Evolutionary conservation across 192 early-diverging fungal species (phyloP), one percentile per base, ranked within the genome.

Genomic region (Endogone sp.): DNA sequence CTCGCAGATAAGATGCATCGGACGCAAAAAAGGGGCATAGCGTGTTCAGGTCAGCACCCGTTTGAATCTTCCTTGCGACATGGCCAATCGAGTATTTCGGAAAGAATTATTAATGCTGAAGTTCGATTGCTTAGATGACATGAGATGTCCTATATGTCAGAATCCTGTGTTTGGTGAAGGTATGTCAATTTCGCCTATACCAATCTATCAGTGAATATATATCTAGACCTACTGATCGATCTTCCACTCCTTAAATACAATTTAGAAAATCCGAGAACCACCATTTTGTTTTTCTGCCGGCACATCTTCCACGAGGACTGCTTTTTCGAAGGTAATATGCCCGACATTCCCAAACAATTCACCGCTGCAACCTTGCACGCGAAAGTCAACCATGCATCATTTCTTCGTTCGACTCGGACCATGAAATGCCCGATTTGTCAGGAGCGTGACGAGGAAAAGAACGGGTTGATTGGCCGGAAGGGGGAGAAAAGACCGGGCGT

Each of bases 261-360:
- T n/a, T 56, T 56, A 26, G 72, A 72, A 37, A 55, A 57, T 55
- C 30, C 64, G 44, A 58, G 65, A n/a, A 85, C 77, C 63, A 84
- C 81, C 64, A 79, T 98, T 32, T 80, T 94, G 20, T 99, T 96
- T 69, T 98, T 95, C 76, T 99, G 97, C 65, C 83, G 89, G 65
- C 96, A 99, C 72, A 82, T 85, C 2, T 97, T 86, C 71, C 97
- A 99, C 67, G 90, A 93, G 69, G 64, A 76, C 13, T 99, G 97
- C 64, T 74, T 98, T n/a, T 72, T 93, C 44, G 79, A 80, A 20
- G 77, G 85, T 3, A 84, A 85, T 26, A 79, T 87, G 2, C 68
- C 70, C 20, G 69, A 66, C 22, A 11, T 63, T 11, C 67, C 71
- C 59, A 23, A 68, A 24, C 65, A 65, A 65, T 62, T 71, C 64